Evolutionary conservation across 192 early-diverging fungal species (phyloP), one percentile per base, ranked within the genome.

Genomic region (Umbelopsis vinacea): DNA sequence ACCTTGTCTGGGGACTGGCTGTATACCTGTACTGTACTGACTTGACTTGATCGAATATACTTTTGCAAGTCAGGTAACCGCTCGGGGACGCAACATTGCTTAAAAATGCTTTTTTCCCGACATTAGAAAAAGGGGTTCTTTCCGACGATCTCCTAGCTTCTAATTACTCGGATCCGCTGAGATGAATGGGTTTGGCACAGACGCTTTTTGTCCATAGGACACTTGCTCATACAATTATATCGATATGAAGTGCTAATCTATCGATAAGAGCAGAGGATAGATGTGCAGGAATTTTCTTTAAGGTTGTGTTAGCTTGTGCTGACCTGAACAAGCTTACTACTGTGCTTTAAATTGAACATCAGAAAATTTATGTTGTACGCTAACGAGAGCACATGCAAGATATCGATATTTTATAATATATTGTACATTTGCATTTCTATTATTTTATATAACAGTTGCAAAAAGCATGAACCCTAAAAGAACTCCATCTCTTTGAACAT

Each of bases 1-100:
- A 50, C n/a, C 48, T 43, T 50, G 48, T 50, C 48, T 50, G 48
- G 48, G 48, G 48, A 50, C 48, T 46, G 46, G 5, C 46, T 50
- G 48, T 50, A 50, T 50, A 50, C n/a, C 4, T 17, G 48, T 50
- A 50, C n/a, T 50, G n/a, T 50, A 50, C 48, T 17, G 40, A 43
- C 40, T 43, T 43, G 11, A 7, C n/a, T n/a, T n/a, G n/a, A n/a
- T n/a, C 1, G 40, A 43, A 43, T 43, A 6, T 50, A 50, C 48
- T 15, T 21, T 17, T 10, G 46, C 46, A n/a, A 15, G 48, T 50
- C 48, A 50, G 48, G 48, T 50, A 8, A 50, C 48, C 48, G 9
- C 48, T 0, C n/a, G 48, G 48, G 48, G 48, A 50, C 48, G 40
- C 11, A 43, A 12, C 40, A 43, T 43, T 43, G 40, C 8, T 43